Base-by-base conservation (phyloP, 2,329 filamentous ascomycete genomes). In the Xylaria hypoxylon region DNA sequence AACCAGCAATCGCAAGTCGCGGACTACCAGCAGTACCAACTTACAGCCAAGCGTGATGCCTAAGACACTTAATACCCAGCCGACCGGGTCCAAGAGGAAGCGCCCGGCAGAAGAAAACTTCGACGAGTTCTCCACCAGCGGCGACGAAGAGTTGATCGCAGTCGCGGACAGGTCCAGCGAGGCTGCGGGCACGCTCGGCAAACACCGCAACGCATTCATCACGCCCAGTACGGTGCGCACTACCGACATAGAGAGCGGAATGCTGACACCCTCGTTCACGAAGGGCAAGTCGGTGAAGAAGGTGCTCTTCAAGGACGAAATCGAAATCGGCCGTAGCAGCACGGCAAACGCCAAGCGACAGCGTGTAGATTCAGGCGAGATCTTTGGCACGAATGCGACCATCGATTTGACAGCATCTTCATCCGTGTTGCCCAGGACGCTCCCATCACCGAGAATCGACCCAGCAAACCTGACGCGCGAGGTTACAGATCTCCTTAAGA, bases 401-500 rank as follows among this genome's bases (percentile, higher is more conserved):
- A 73, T 66, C 24, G 57, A 44, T 13, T 58, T 59, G 28, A 68
- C 53, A 31, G 61, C 57, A 19, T 65, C 63, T 1, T 68, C 73
- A 55, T 28, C 55, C 1, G 17, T 50, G 2, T 6, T 33, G 3
- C n/a, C 44, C 2, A 3, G 48, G 2, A n/a, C 22, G 13, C 31
- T 31, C 8, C 71, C 58, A 50, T 55, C 33, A 51, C 22, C 26
- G 53, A 76, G 70, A 70, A 28, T 69, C 67, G 17, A 68, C 70
- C 11, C 65, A 2, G 64, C 53, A 0, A 51, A 82, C 42, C 74
- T 86, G 57, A 81, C 80, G 1, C 74, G 79, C 3, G 80, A 87
- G 55, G 79, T 89, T 45, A 80, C 89, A 77, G 70, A 73, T 1
- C 73, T 89, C 5, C 80, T 90, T 1, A 76, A 77, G 15, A 78